Base-by-base conservation (phyloP, 148 eudicot species). In the Simmondsia chinensis region DNA sequence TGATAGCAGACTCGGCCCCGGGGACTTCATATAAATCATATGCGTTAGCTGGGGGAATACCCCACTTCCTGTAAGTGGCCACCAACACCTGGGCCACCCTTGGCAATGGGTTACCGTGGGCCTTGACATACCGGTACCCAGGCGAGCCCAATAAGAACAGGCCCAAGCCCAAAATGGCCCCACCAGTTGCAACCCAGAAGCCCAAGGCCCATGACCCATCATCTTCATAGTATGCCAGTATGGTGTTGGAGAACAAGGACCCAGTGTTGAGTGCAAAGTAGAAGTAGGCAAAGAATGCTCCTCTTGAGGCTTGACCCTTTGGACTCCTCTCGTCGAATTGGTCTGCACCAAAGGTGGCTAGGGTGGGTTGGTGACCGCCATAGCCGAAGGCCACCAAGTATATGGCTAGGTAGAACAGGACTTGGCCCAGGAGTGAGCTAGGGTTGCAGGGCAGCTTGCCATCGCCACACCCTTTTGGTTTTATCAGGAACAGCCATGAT, bases 311-410 rank as follows among this genome's bases (percentile, higher is more conserved):
- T 17, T 17, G 63, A 7, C 68, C 59, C 50, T 75, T 66, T 0
- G 73, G 62, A 12, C 63, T 38, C 8, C 48, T 17, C 12, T 73
- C 85, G 15, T 74, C 82, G 16, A 91, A 91, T 41, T 91, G 99
- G 70, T 91, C 99, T 5, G 94, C 71, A 14, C 99, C 99, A 12
- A 91, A 77, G 21, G 99, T 91, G 10, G 95, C 99, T 19, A 83
- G 3, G 4, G 89, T 77, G 15, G 99, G 99, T 34, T 91, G 99
- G 56, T 91, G 89, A 2, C 99, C 99, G 6, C 99, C 99, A 26
- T 91, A 91, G 8, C 99, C 99, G 11, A 91, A 68, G 13, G 99
- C 99, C 16, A 86, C 89, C 36, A 91, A 39, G 56, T 91, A 91
- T 13, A 82, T 77, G 2, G 99, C 69, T 23, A 77, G 24, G 60